Conservation (phyloP, 805 yeast species). For the Yarrowia sp. region DNA sequence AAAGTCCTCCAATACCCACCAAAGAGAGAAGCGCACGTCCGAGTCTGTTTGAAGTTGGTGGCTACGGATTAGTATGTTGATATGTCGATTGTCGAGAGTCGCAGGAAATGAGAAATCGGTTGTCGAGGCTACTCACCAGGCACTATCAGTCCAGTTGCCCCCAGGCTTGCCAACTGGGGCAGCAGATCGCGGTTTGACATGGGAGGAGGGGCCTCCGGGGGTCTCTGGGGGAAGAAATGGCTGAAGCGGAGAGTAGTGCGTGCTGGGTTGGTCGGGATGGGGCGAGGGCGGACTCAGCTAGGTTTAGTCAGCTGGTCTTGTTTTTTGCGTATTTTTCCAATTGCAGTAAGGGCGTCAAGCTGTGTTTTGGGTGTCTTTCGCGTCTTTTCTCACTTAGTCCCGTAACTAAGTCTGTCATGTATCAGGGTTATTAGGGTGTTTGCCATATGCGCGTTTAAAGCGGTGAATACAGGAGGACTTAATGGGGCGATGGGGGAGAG, state of each 20-base stretch:
- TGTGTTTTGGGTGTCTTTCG: neutral
- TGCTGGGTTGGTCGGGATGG: neutral
- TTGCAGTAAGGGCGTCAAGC: neutral
- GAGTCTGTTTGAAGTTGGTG: neutral
- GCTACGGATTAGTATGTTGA: neutral
- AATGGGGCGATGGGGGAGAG: neutral
- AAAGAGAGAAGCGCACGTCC: slow-evolving; percentile 10
- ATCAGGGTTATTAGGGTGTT: slow-evolving; percentile 1
- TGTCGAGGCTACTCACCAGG: slow-evolving; percentile 18
- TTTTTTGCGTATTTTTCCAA: neutral
- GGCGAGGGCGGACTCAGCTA: neutral
- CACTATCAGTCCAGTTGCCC: slow-evolving; percentile 16
- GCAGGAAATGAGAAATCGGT: neutral
- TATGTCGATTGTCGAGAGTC: neutral
- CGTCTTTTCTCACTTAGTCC: neutral
- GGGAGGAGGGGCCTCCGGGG: slow-evolving; percentile 1
- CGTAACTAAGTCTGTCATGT: neutral
- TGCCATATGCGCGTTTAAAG: slow-evolving; percentile 1
- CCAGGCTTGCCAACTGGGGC: slow-evolving; percentile 20
- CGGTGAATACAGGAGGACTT: neutral
- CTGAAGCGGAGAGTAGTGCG: neutral
- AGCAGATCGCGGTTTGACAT: slow-evolving; percentile 16
- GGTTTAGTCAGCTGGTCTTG: neutral
- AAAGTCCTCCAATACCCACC: slow-evolving; percentile 6
- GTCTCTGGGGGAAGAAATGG: neutral